These are phyloP conservation scores for Pseudocercospora crystallina DNA, from an alignment of 2,329 filamentous ascomycete genomes.

Conservation along the genomic window DNA sequence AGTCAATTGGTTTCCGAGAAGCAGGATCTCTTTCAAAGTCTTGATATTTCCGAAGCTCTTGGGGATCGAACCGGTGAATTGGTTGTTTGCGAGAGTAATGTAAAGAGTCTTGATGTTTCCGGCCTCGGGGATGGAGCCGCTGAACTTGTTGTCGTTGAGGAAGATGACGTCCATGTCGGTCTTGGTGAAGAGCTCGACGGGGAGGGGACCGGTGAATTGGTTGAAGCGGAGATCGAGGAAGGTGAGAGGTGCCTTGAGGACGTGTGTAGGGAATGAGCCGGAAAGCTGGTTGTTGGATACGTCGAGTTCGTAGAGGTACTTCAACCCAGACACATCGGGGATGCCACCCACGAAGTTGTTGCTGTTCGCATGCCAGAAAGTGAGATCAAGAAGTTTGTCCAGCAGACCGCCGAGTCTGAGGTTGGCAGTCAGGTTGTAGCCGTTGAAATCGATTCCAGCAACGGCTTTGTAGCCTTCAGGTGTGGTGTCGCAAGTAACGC, in stretches of 20 bases:
- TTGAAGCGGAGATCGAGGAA: conserved; percentile 21
- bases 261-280: conserved; percentile 8
- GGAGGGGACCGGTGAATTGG: conserved; percentile 9
- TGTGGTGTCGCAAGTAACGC: conserved; percentile 5
- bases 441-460: conserved; percentile 13
- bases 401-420: conserved; percentile 9
- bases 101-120: conserved; percentile 5
- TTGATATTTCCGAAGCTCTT: conserved; percentile 8
- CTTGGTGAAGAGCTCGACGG: conserved; percentile 10
- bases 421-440: conserved; percentile 1
- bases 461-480: conserved; percentile 10
- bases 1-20: conserved; percentile 15
- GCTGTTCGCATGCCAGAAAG: conserved; percentile 16
- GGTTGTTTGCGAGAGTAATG: conserved; percentile 15
- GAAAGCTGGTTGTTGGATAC: conserved; percentile 14
- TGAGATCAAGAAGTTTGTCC: conserved; percentile 12
- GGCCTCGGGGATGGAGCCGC: conserved; percentile 14
- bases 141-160: conserved; percentile 18
- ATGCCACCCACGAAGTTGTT: conserved; percentile 16
- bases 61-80: conserved; percentile 14
- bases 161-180: conserved; percentile 15
- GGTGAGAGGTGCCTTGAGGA: conserved; percentile 8
- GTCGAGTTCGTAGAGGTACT: conserved; percentile 17
- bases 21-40: conserved; percentile 8
- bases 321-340: conserved; percentile 11